Evolutionary conservation across 164 flowering plant species (phyloP).

Genomic region (Platanus orientalis): DNA sequence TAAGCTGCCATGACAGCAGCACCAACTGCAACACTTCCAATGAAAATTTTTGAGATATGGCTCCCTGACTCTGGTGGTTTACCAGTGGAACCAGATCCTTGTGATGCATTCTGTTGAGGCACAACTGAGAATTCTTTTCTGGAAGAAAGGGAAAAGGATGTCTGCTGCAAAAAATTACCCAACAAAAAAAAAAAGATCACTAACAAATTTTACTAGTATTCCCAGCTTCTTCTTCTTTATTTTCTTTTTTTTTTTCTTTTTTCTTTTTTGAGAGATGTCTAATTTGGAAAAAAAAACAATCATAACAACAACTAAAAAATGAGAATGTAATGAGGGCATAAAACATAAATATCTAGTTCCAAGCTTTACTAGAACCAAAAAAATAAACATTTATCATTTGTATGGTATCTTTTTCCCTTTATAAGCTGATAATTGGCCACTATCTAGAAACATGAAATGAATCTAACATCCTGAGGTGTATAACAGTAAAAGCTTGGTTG

Average conservation of each 20-base stretch:
- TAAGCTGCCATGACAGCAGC: conserved; percentile 48
- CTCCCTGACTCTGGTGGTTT: conserved; percentile 38
- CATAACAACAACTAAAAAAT: too few species aligned
- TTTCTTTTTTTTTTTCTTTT: too few species aligned
- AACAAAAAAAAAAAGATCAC: neutral
- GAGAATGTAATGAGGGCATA: neutral
- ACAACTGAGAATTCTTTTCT: conserved; percentile 53
- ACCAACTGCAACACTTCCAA: conserved; percentile 54
- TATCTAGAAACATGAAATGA: neutral
- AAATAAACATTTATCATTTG: neutral
- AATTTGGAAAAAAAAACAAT: too few species aligned
- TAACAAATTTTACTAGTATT: neutral
- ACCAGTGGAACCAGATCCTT: conserved; percentile 25
- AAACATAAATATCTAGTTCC: neutral
- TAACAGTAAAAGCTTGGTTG: too few species aligned
- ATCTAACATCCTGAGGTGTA: too few species aligned
- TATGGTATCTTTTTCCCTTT: too few species aligned
- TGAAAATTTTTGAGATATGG: conserved; percentile 27
- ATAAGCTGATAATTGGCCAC: neutral
- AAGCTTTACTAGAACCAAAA: neutral
- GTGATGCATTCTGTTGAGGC: conserved; percentile 24
- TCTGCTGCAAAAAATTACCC: conserved; percentile 21
- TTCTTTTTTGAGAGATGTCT: neutral
- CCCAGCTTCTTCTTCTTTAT: too few species aligned
- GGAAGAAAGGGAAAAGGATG: conserved; percentile 34